A percentile compares a stretch with the other conserved stretches of the same genome.
Conservation (phyloP, 192 early-diverging fungal genomes). For the Gonapodya prolifera region DNA sequence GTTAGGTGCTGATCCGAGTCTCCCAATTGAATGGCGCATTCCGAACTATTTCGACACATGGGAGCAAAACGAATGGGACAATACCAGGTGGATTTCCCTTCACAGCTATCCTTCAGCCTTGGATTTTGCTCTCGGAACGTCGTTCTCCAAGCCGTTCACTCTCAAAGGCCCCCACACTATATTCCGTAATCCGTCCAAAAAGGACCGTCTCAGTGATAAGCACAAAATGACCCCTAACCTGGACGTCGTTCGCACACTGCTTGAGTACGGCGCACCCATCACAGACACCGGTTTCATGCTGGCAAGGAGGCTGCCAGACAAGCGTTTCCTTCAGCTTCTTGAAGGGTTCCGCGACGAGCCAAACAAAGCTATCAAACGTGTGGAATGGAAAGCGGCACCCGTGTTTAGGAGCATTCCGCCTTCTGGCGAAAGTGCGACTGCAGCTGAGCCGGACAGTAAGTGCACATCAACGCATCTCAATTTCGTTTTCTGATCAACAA, state of each 20-base stretch:
- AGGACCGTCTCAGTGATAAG: neutral
- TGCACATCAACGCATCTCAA: too few relatives aligned
- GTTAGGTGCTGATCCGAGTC: neutral
- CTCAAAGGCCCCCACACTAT: neutral
- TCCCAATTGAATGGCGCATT: neutral
- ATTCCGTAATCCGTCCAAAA: neutral
- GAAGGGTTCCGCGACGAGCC: neutral
- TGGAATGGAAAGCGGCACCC: neutral
- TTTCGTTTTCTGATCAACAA: neutral
- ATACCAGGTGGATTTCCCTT: neutral
- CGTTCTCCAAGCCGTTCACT: neutral
- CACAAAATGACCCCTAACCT: neutral
- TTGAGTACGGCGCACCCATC: neutral
- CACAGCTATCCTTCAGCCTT: neutral
- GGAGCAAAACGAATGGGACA: neutral
- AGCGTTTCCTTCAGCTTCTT: neutral
- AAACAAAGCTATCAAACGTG: neutral
- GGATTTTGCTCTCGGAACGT: neutral
- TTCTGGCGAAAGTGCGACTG: neutral
- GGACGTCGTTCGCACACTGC: neutral
- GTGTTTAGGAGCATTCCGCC: too few relatives aligned
- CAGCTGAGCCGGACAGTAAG: too few relatives aligned
- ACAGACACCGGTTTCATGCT: neutral
- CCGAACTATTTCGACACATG: neutral
- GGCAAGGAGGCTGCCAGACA: neutral